Percentiles rank a stretch among this genome's conserved stretches.
These are phyloP conservation scores for Hsuehochloa calcarea DNA, from an alignment of 176 grass and related monocot species.

Conservation along the genomic window DNA sequence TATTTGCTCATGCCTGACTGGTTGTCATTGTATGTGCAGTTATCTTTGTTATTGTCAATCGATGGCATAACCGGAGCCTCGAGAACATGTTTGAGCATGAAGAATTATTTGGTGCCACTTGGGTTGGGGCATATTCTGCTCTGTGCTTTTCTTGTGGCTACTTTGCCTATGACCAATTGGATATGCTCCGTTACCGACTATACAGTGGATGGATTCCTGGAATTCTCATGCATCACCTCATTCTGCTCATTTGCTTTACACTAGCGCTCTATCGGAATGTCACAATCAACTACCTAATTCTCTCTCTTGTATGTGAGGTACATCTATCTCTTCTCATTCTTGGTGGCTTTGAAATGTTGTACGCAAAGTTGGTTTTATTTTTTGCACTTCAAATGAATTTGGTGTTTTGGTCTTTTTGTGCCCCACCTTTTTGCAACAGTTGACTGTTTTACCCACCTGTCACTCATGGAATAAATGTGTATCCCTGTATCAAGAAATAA, in stretches of 20 bases:
- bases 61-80: conserved; percentile 50
- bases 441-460: neutral
- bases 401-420: neutral
- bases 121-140: conserved; percentile 74
- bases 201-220: conserved; percentile 75
- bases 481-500: neutral
- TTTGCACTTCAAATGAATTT: neutral
- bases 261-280: conserved; percentile 78
- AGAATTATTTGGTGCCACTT: conserved; percentile 67
- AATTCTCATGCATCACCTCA: conserved; percentile 93
- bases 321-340: conserved; percentile 24
- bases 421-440: neutral
- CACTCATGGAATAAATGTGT: neutral
- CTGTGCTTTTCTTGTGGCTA: conserved; percentile 93
- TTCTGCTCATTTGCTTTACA: conserved; percentile 95
- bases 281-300: conserved; percentile 95
- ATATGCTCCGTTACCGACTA: conserved; percentile 74
- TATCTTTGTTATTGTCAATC: conserved; percentile 69
- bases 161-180: conserved; percentile 98
- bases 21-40: conserved; percentile 49
- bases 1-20: conserved; percentile 18
- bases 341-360: conserved; percentile 8
- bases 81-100: conserved; percentile 75
- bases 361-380: neutral
- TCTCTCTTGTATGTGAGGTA: conserved; percentile 87